Evolutionary conservation across 2,329 filamentous ascomycete species (phyloP), one percentile per base, ranked within the genome.

Genomic region (Ascochyta pisi): DNA sequence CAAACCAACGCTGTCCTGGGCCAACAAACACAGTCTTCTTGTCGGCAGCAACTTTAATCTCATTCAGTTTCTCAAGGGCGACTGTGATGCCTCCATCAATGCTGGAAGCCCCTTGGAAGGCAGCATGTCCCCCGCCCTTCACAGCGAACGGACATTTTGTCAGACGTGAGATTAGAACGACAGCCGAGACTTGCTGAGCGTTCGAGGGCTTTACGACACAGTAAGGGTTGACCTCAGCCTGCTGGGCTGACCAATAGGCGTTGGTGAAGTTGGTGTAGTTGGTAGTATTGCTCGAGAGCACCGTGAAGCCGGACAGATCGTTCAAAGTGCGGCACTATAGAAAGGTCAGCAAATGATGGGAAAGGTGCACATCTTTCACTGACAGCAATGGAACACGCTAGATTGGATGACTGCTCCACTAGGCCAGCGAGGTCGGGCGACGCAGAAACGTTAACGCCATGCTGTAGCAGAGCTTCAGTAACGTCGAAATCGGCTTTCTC

Each of bases 71-170:
- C 27, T 69, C 57, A 38, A 75, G 26, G 22, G 67, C 62, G 26
- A 74, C 58, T 1, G 70, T 74, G 8, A 75, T 68, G 13, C 72
- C 72, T 27, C 61, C 64, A 9, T 73, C 60, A 24, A 73, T 73
- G 43, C 67, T 73, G 1, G 71, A 72, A 10, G 62, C 57, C 9
- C 70, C 71, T 23, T 64, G 64, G 29, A 64, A 66, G 2, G 65
- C 62, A 42, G 65, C 62, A 51, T 71, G 69, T 2, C 69, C 66
- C 6, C 64, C 64, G 24, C 76, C 73, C 50, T 77, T 78, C 3
- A 81, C 70, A 4, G 77, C 76, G 50, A 79, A 78, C 75, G 63
- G 66, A 40, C 71, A 75, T 44, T 62, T 62, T 8, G 63, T 65
- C 2, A 69, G 44, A 10, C 66, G 61, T 5, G 68, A 65, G 7